phyloP scores from a whole-genome alignment of 2,329 filamentous ascomycete genomes.

The Leptographium galeiforme region DNA sequence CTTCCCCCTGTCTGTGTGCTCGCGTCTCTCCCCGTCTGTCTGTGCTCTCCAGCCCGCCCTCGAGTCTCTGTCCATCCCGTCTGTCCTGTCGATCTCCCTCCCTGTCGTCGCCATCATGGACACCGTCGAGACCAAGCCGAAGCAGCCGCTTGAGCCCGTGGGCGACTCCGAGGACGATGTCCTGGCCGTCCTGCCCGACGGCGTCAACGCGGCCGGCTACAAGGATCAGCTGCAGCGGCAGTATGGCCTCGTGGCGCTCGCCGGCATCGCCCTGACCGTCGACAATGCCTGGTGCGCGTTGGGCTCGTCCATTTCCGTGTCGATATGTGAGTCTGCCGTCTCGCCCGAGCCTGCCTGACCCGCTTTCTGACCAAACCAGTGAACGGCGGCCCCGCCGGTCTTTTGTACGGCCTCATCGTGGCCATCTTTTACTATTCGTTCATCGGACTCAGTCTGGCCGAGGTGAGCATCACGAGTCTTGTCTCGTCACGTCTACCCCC shows the following conservation, averaged over 20 bases:
- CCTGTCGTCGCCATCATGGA: not conserved
- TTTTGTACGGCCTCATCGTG: slow-evolving; percentile 29
- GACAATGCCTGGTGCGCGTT: slow-evolving; percentile 54
- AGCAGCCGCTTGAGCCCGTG: slow-evolving; percentile 5
- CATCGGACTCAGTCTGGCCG: slow-evolving; percentile 26
- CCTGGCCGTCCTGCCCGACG: slow-evolving; percentile 20
- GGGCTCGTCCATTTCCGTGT: slow-evolving; percentile 45
- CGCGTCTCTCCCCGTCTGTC: no score
- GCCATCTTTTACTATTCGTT: slow-evolving; percentile 29
- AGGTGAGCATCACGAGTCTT: slow-evolving; percentile 15
- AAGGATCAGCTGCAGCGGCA: slow-evolving; percentile 49
- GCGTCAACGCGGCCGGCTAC: slow-evolving; percentile 51
- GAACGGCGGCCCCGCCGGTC: slow-evolving; percentile 27
- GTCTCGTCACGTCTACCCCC: not conserved
- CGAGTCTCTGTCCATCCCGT: no score
- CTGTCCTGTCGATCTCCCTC: no score
- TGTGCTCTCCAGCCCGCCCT: no score
- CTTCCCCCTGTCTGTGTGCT: no score
- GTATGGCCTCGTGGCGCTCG: slow-evolving; percentile 45
- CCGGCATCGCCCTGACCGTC: slow-evolving; percentile 46
- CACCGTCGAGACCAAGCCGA: slow-evolving; percentile 5
- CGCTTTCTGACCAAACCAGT: slow-evolving; percentile 13
- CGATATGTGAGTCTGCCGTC: slow-evolving; percentile 24
- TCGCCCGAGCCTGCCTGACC: no score
- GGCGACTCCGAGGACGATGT: slow-evolving; percentile 17